Percentiles rank a stretch among this genome's conserved stretches.
These are phyloP conservation scores for Isatis lusitanica DNA, from an alignment of 441 rosid species.

Conservation along the genomic window DNA sequence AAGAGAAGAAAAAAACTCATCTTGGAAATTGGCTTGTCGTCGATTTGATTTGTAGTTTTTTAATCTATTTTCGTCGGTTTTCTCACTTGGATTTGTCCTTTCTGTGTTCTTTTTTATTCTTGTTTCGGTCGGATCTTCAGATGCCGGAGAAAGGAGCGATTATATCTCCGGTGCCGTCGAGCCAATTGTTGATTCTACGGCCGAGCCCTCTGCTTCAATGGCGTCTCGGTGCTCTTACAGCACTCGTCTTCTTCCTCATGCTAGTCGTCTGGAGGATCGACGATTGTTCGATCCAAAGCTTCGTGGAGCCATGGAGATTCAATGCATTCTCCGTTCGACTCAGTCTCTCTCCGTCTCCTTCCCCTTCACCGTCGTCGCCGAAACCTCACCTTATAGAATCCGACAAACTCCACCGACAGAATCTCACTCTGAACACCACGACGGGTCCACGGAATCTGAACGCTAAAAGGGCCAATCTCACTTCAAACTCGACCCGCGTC, in stretches of 20 bases:
- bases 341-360: conserved; percentile 17
- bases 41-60: neutral
- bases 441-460: conserved; percentile 1
- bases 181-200: conserved; percentile 34
- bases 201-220: conserved; percentile 59
- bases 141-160: conserved; percentile 75
- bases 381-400: neutral
- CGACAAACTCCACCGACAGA: conserved; percentile 31
- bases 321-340: conserved; percentile 36
- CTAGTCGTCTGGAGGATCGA: conserved; percentile 76
- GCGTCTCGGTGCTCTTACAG: conserved; percentile 68
- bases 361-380: neutral
- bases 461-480: conserved; percentile 22
- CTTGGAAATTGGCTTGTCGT: conserved; percentile 36
- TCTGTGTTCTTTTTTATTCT: neutral
- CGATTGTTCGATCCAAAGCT: conserved; percentile 51
- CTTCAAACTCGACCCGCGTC: conserved; percentile 9
- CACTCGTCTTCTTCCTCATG: conserved; percentile 63
- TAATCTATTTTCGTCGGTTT: neutral
- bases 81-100: neutral
- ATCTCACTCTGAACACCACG: conserved; percentile 24
- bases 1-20: neutral
- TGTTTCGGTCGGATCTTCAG: conserved; percentile 24
- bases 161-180: conserved; percentile 33
- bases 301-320: conserved; percentile 62